These are phyloP conservation scores for Sugiyamaella pinicola DNA, from an alignment of 1,139 yeast species.

Conservation along the genomic window DNA sequence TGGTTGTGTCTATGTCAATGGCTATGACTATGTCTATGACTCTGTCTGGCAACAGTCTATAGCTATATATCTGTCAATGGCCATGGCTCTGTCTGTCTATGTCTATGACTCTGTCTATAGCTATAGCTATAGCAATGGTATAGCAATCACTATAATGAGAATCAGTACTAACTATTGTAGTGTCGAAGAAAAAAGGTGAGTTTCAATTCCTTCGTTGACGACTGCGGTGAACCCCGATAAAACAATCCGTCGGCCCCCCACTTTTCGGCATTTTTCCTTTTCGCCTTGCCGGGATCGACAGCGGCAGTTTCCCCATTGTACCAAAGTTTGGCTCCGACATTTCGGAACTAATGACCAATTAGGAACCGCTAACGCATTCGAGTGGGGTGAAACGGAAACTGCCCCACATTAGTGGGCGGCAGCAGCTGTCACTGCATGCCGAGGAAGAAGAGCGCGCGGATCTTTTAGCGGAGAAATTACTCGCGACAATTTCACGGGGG, in stretches of 20 bases:
- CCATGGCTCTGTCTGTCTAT: too few species aligned
- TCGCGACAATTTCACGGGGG: constrained; percentile 16
- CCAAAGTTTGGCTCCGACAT: constrained; percentile 6
- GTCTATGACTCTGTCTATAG: background rate
- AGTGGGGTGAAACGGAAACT: constrained; percentile 11
- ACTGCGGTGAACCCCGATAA: too few species aligned
- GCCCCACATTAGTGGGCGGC: constrained; percentile 13
- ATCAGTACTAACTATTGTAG: constrained; percentile 20
- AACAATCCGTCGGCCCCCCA: constrained; percentile 7
- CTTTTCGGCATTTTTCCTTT: constrained; percentile 16
- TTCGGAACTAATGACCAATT: constrained; percentile 7
- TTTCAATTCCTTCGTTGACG: constrained; percentile 5
- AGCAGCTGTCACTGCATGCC: background rate
- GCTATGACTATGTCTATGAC: too few species aligned
- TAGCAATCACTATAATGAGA: background rate
- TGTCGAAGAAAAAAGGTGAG: constrained; percentile 46
- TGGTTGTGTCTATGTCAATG: too few species aligned
- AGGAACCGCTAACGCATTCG: background rate
- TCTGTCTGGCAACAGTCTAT: too few species aligned
- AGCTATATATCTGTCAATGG: too few species aligned
- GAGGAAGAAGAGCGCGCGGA: constrained; percentile 5
- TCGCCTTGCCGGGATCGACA: constrained; percentile 17
- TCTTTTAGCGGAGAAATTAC: too few species aligned
- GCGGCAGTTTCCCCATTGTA: constrained; percentile 9
- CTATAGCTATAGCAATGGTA: background rate